phyloP scores from a whole-genome alignment of 192 early-diverging fungal genomes.

The Mortierella claussenii region DNA sequence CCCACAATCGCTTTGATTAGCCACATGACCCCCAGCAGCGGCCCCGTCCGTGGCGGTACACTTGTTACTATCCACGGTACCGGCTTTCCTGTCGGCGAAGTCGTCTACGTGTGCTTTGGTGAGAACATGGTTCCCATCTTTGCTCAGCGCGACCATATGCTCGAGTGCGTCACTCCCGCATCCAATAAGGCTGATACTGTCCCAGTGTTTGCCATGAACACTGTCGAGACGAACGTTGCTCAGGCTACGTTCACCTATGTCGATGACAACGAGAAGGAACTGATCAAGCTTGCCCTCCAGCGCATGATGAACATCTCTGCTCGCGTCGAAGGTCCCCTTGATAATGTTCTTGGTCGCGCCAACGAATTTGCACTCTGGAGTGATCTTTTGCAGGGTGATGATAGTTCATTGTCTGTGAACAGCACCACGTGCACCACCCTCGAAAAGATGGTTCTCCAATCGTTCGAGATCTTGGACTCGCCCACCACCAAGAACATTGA shows the following conservation, averaged over 20 bases:
- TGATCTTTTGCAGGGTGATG: slow-evolving; percentile 33
- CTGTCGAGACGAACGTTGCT: slow-evolving; percentile 26
- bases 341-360: slow-evolving; percentile 43
- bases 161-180: slow-evolving; percentile 48
- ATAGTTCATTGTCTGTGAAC: slow-evolving; percentile 9
- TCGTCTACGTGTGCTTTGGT: slow-evolving; percentile 51
- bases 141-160: slow-evolving; percentile 52
- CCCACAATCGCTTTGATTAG: slow-evolving; percentile 21
- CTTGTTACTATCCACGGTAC: slow-evolving; percentile 45
- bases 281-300: slow-evolving; percentile 50
- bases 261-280: slow-evolving; percentile 53
- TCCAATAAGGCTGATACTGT: slow-evolving; percentile 46
- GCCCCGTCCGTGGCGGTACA: slow-evolving; percentile 42
- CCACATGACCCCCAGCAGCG: slow-evolving; percentile 50
- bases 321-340: slow-evolving; percentile 49
- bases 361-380: slow-evolving; percentile 46
- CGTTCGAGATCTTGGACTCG: slow-evolving; percentile 27
- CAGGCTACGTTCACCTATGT: slow-evolving; percentile 45
- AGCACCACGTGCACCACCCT: slow-evolving; percentile 15
- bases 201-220: slow-evolving; percentile 45
- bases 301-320: slow-evolving; percentile 49
- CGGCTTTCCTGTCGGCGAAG: slow-evolving; percentile 41
- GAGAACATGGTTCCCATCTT: slow-evolving; percentile 44
- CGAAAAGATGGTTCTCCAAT: slow-evolving; percentile 38
- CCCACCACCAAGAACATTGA: slow-evolving; percentile 31